Evolutionary conservation across 305 asterid genomes (phyloP).

Genomic region (Euphrasia arctica): DNA sequence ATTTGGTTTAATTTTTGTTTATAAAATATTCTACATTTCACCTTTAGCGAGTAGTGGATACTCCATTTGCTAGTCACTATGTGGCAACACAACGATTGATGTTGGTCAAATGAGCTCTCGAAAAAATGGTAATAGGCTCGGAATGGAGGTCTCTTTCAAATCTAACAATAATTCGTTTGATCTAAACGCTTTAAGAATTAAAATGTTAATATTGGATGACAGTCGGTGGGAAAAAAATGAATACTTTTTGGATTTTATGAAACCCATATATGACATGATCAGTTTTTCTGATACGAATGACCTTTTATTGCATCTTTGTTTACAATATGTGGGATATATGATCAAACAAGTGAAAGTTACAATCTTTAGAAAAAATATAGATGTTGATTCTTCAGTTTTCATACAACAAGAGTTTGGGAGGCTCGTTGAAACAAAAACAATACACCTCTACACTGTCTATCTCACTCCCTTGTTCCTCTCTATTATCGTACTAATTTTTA

Average conservation of each 20-base stretch:
- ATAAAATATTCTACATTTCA: too few species aligned
- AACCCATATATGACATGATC: neutral
- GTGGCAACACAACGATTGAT: too few species aligned
- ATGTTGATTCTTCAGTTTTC: neutral
- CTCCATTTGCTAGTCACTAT: too few species aligned
- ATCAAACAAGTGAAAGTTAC: neutral
- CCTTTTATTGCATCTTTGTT: neutral
- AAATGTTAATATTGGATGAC: neutral
- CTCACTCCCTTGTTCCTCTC: slow-evolving; percentile 9
- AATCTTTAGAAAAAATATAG: neutral
- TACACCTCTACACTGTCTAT: slow-evolving; percentile 14
- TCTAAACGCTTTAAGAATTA: neutral
- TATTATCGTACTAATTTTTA: neutral
- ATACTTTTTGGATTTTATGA: slow-evolving; percentile 6
- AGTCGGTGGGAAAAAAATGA: neutral
- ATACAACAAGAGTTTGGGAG: neutral
- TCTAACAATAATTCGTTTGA: neutral
- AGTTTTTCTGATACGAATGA: neutral
- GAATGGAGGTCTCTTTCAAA: too few species aligned
- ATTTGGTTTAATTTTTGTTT: too few species aligned
- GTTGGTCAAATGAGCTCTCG: too few species aligned
- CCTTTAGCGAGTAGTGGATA: too few species aligned
- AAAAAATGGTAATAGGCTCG: too few species aligned
- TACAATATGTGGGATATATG: slow-evolving; percentile 16
- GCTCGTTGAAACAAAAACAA: slow-evolving; percentile 11